These are phyloP conservation scores for Kokia cookei DNA, from an alignment of 441 rosid species.

Conservation along the genomic window DNA sequence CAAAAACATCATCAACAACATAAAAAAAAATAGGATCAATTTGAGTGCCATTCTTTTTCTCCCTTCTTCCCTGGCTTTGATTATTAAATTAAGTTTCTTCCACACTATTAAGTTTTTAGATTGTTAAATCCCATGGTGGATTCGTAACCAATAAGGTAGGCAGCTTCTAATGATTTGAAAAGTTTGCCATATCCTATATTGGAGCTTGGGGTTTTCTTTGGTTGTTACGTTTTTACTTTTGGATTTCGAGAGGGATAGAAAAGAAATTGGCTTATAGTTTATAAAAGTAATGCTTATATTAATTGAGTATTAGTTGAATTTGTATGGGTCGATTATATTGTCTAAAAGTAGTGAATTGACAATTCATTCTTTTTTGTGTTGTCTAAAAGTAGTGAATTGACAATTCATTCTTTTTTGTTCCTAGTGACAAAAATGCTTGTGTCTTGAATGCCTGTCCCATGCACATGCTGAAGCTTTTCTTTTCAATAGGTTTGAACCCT, in stretches of 20 bases:
- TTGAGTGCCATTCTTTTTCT: neutral
- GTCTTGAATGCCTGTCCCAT: neutral
- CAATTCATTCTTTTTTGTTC: too few relatives aligned
- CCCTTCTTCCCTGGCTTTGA: neutral
- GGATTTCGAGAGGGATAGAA: neutral
- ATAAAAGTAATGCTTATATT: neutral
- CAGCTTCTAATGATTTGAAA: neutral
- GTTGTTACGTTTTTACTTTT: neutral
- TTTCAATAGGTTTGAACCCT: neutral
- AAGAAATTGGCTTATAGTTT: neutral
- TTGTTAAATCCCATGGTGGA: slow-evolving; percentile 24
- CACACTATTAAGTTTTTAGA: neutral
- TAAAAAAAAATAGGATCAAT: neutral
- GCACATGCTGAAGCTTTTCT: neutral
- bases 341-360: too few relatives aligned
- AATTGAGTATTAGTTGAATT: too few relatives aligned
- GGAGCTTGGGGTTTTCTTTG: neutral
- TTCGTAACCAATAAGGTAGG: slow-evolving; percentile 21
- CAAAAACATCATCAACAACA: neutral
- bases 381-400: too few relatives aligned
- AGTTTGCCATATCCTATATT: neutral
- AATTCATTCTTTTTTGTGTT: too few relatives aligned
- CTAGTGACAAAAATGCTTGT: neutral
- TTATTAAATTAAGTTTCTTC: neutral
- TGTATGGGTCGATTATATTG: too few relatives aligned